These are phyloP conservation scores for Beauveria sp. DNA, from an alignment of 2,329 filamentous ascomycete species.

Conservation along the genomic window DNA sequence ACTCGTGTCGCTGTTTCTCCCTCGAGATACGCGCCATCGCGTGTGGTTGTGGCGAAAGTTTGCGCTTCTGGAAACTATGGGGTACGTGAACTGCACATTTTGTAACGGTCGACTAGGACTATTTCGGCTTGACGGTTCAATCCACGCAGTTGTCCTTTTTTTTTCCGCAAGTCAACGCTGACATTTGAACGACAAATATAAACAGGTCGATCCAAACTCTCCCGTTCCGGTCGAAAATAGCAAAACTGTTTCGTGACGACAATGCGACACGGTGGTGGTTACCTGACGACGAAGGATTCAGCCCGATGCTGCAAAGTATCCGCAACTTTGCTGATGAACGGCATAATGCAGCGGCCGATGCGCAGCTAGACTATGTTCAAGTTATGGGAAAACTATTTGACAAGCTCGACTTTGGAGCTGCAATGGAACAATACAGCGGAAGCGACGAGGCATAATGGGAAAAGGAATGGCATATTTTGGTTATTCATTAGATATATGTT, in stretches of 20 bases:
- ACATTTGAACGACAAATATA: neutral
- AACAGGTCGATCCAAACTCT: conserved; percentile 74
- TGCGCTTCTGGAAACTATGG: conserved; percentile 67
- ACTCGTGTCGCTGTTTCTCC: conserved; percentile 73
- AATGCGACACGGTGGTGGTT: conserved; percentile 82
- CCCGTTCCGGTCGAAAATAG: conserved; percentile 66
- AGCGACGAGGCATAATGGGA: neutral
- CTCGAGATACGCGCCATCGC: conserved; percentile 61
- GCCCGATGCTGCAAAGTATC: conserved; percentile 65
- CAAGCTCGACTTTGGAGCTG: conserved; percentile 35
- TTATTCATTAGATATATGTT: neutral
- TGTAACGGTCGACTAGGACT: neutral
- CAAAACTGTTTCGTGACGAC: conserved; percentile 63
- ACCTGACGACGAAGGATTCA: conserved; percentile 70
- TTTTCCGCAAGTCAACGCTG: neutral
- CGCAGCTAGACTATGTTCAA: conserved; percentile 57
- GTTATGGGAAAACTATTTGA: conserved; percentile 70
- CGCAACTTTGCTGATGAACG: conserved; percentile 76
- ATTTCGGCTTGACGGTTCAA: neutral
- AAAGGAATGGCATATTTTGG: neutral
- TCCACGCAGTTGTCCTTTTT: too few relatives aligned
- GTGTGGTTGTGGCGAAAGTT: conserved; percentile 77
- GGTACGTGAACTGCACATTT: conserved; percentile 45
- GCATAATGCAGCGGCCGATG: conserved; percentile 49
- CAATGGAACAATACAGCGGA: conserved; percentile 9